Base-by-base conservation (phyloP, 208 protist species). In the Leishmania turanica region DNA sequence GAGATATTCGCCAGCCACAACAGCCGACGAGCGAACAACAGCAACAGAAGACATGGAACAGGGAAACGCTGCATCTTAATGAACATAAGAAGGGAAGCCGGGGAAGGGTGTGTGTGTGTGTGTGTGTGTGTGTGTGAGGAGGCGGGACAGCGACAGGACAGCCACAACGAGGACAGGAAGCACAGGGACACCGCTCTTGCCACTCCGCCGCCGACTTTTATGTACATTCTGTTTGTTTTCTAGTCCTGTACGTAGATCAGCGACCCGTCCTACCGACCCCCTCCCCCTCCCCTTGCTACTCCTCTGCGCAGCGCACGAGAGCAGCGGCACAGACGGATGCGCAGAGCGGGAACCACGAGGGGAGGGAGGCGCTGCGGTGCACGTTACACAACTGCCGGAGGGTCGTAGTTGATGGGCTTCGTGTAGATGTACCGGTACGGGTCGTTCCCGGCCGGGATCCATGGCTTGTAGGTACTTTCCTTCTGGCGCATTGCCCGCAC, bases 351-450 rank as follows among this genome's bases (percentile, higher is more conserved):
- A 21, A 11, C 5, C 11, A 17, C 2, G 45, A 45, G 21, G 47
- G 27, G 70, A 45, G 70, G 21, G 40, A 21, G 70, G 47, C 13
- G 65, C 37, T 21, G 37, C 58, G 3, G 21, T 13, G 37, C 65
- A 8, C 19, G 65, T 62, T 68, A 94, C 13, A 75, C 79, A 40
- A 95, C 85, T 58, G 86, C 82, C 3, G 92, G 94, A 0, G 93
- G 93, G 69, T 95, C 87, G 79, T 91, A 97, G 37, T 82, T 74
- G 56, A 96, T 81, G 49, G 95, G 95, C 83, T 85, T 90, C 8
- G 84, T 89, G 87, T 95, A 96, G 69, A 97, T 96, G 83, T 93
- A 79, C 60, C 91, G 89, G 84, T 97, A 94, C 11, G 90, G 88
- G 71, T 96, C 89, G 62, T 88, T 95, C 37, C 93, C 95, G 3